Percentiles rank a stretch among this genome's conserved stretches.
These are phyloP conservation scores for Spongospora subterranea DNA, from an alignment of 208 protist species.

Conservation along the genomic window DNA sequence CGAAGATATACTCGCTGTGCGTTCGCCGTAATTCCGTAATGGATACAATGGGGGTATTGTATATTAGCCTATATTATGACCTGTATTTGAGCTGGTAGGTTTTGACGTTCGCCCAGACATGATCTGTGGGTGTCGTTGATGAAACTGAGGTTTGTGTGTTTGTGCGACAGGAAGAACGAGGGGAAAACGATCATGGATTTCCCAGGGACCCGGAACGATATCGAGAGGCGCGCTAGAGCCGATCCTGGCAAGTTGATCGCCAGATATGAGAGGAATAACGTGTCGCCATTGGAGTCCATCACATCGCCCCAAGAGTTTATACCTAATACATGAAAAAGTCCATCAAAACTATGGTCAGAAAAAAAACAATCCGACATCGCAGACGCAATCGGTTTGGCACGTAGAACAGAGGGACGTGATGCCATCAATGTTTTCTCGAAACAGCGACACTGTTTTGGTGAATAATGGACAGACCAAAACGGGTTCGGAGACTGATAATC, in stretches of 20 bases:
- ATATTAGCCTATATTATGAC: slow-evolving; percentile 28
- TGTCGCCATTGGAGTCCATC: not conserved
- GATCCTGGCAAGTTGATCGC: slow-evolving; percentile 36
- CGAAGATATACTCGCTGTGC: slow-evolving; percentile 1
- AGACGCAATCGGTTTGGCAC: too few species aligned
- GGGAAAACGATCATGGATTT: slow-evolving; percentile 26
- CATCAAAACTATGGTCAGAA: too few species aligned
- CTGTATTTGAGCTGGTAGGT: slow-evolving; percentile 1
- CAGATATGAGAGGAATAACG: slow-evolving; percentile 27
- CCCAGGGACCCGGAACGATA: not conserved
- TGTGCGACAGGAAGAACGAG: slow-evolving; percentile 39
- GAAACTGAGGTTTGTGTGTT: too few species aligned
- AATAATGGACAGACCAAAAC: too few species aligned
- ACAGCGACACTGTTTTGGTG: too few species aligned
- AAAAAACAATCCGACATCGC: too few species aligned
- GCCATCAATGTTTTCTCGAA: too few species aligned
- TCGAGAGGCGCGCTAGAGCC: not conserved
- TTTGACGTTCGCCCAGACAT: not conserved
- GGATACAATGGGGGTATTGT: not conserved
- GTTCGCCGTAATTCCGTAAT: not conserved
- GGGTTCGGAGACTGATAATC: too few species aligned
- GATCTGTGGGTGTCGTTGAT: too few species aligned
- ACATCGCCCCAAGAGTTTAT: slow-evolving; percentile 26
- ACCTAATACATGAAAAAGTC: too few species aligned
- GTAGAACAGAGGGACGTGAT: too few species aligned